These are phyloP conservation scores for Spatholobus suberectus DNA, from an alignment of 306 rosid genomes.

Conservation along the genomic window DNA sequence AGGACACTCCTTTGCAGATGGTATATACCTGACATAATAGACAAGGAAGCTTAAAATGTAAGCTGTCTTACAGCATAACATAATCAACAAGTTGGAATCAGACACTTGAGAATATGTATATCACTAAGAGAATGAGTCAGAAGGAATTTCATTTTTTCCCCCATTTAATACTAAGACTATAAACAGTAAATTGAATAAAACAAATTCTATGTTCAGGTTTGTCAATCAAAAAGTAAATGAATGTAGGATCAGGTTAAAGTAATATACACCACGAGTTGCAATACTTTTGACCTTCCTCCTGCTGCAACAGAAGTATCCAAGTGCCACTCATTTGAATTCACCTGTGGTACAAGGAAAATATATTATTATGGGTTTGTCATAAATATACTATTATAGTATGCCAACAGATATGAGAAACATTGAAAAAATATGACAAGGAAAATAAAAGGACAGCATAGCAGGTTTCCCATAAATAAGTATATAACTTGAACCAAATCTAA, in stretches of 20 bases:
- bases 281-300: constrained; percentile 96
- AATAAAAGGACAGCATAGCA: neutral
- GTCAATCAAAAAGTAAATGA: neutral
- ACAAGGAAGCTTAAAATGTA: constrained; percentile 34
- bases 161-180: neutral
- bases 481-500: constrained; percentile 22
- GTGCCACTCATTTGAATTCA: constrained; percentile 97
- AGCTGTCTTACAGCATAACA: constrained; percentile 24
- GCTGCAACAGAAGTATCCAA: constrained; percentile 97
- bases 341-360: too few species aligned
- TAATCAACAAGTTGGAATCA: constrained; percentile 28
- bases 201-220: constrained; percentile 18
- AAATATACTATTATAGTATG: constrained; percentile 7
- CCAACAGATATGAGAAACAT: constrained; percentile 8
- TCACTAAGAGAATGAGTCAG: constrained; percentile 19
- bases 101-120: constrained; percentile 12
- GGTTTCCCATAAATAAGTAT: constrained; percentile 4
- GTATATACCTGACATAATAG: constrained; percentile 70
- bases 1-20: constrained; percentile 88
- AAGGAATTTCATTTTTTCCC: neutral
- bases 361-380: too few species aligned
- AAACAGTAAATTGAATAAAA: neutral
- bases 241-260: constrained; percentile 57
- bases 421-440: neutral
- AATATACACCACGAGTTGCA: constrained; percentile 96